Conservation (phyloP, 352 stramenopile genomes). For the Pythium diclinum region DNA sequence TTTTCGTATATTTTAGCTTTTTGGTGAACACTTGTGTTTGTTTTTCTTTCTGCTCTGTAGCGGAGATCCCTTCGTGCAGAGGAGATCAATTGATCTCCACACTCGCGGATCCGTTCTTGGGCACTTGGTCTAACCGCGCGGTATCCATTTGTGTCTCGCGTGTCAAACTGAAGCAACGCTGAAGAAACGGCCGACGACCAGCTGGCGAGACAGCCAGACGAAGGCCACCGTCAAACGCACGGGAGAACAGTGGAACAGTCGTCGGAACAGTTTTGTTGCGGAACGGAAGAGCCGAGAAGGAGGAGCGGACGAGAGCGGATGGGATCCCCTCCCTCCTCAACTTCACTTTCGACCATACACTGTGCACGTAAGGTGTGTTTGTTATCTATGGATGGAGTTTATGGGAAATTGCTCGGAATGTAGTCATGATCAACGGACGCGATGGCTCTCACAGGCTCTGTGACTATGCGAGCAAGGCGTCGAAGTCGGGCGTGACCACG, state of each 20-base stretch:
- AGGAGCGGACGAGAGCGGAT: neutral
- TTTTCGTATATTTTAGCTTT: constrained; percentile 33
- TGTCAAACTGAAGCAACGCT: constrained; percentile 8
- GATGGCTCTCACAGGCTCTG: neutral
- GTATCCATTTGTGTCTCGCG: neutral
- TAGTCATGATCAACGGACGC: too few species aligned
- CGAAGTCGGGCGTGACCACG: constrained; percentile 85
- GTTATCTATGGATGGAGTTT: constrained; percentile 5
- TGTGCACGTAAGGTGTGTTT: neutral
- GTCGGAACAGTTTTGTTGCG: neutral
- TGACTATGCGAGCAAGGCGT: constrained; percentile 66
- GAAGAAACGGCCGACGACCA: constrained; percentile 4
- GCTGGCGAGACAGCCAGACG: constrained; percentile 5
- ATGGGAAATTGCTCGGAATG: neutral
- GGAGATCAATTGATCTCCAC: too few species aligned
- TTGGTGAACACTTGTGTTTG: constrained; percentile 8
- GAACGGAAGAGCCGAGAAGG: neutral
- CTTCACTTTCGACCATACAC: neutral
- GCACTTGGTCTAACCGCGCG: neutral
- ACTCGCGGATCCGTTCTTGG: neutral
- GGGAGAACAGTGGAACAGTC: constrained; percentile 1
- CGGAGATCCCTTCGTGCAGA: neutral
- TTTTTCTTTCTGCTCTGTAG: neutral
- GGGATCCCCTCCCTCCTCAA: neutral
- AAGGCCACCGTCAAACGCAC: neutral